Evolutionary conservation across 1,284 basidiomycete species (phyloP).

Genomic region (Pascua sp.): DNA sequence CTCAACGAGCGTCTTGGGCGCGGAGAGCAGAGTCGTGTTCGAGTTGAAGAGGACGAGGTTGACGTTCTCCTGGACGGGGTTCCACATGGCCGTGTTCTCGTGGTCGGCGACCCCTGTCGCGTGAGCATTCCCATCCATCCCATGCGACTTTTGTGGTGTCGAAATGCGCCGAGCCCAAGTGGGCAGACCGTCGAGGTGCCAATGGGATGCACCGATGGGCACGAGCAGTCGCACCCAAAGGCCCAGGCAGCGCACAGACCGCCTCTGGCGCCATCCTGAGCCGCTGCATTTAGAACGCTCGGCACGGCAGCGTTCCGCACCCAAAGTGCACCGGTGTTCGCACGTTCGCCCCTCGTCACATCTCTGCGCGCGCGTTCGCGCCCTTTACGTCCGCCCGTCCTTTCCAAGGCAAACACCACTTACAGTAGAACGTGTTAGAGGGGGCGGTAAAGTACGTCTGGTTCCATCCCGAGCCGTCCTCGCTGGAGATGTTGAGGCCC

Average conservation of each 20-base stretch:
- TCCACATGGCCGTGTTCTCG: constrained; percentile 12
- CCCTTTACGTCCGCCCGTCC: neutral
- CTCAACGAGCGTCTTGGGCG: constrained; percentile 4
- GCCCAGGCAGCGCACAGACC: too few species aligned
- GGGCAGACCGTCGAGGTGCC: neutral
- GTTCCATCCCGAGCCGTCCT: constrained; percentile 17
- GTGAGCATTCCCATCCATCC: too few species aligned
- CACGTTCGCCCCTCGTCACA: neutral
- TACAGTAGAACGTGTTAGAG: constrained; percentile 12
- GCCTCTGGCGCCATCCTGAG: too few species aligned
- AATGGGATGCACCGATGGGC: neutral
- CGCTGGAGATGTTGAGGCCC: constrained; percentile 7
- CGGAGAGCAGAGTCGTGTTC: constrained; percentile 5
- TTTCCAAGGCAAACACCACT: neutral
- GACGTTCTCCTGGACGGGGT: constrained; percentile 5
- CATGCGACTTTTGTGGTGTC: neutral
- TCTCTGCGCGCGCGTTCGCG: neutral
- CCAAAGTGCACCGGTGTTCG: neutral
- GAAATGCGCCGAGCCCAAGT: neutral
- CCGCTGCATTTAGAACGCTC: too few species aligned
- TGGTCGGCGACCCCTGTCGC: constrained; percentile 9
- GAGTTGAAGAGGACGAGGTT: constrained; percentile 18
- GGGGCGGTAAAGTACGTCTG: constrained; percentile 21
- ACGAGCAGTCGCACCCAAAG: too few species aligned
- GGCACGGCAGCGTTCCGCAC: too few species aligned